phyloP scores from a whole-genome alignment of 805 yeast genomes.

The Monosporozyma unispora region DNA sequence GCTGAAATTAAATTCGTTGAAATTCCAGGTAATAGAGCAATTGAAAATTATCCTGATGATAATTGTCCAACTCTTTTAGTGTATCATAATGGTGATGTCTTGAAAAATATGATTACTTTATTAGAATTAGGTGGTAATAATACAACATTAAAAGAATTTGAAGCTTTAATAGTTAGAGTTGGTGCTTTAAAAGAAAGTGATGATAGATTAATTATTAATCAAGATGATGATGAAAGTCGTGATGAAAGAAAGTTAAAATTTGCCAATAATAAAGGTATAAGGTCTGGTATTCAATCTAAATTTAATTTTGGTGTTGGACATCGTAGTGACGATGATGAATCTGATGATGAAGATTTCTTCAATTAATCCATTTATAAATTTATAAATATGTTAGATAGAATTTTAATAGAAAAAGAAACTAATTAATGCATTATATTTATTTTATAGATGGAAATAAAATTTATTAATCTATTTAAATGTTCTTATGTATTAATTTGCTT shows the following conservation, averaged over 20 bases:
- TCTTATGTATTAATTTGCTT: constrained; percentile 11
- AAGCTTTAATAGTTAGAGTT: constrained; percentile 55
- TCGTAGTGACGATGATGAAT: constrained; percentile 18
- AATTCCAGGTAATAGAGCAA: constrained; percentile 83
- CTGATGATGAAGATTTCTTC: constrained; percentile 41
- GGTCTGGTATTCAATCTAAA: constrained; percentile 31
- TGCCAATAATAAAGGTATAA: constrained; percentile 40
- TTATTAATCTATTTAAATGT: not conserved
- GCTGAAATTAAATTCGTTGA: constrained; percentile 85
- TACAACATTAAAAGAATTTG: constrained; percentile 61
- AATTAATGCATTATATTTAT: not conserved
- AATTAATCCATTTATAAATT: constrained; percentile 26
- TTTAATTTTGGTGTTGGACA: constrained; percentile 29
- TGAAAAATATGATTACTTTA: constrained; percentile 74
- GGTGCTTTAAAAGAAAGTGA: constrained; percentile 63
- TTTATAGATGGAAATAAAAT: not conserved
- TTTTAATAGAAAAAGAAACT: not conserved
- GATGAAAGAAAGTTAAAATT: constrained; percentile 49
- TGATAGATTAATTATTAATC: constrained; percentile 52
- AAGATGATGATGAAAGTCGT: constrained; percentile 47
- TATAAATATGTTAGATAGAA: not conserved
- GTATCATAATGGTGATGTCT: constrained; percentile 68
- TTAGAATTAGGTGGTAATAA: constrained; percentile 78
- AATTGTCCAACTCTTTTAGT: constrained; percentile 88
- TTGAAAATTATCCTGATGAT: constrained; percentile 81